These are phyloP conservation scores for Wakefieldia striispora DNA, from an alignment of 768 basidiomycete genomes.

Conservation along the genomic window DNA sequence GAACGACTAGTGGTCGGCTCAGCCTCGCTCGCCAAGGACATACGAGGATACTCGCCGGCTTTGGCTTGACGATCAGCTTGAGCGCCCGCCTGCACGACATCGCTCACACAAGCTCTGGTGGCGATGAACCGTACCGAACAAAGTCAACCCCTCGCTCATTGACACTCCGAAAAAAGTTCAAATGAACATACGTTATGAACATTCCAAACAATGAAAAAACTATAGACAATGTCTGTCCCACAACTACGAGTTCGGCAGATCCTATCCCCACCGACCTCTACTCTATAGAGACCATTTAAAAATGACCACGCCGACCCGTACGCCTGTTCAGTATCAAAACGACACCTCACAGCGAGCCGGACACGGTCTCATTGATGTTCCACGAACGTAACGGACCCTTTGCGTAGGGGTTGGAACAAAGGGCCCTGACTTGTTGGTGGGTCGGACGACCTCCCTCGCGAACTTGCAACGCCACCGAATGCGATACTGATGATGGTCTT, in stretches of 20 bases:
- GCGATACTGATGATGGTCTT: too few relatives aligned
- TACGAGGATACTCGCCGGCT: slow-evolving; percentile 22
- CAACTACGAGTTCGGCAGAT: slow-evolving; percentile 59
- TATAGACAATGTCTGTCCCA: slow-evolving; percentile 51
- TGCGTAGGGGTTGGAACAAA: slow-evolving; percentile 39
- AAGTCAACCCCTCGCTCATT: background rate
- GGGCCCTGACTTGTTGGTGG: slow-evolving; percentile 65
- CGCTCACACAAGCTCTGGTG: too few relatives aligned
- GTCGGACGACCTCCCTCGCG: background rate
- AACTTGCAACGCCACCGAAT: background rate
- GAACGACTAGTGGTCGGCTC: slow-evolving; percentile 18
- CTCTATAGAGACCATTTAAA: slow-evolving; percentile 54
- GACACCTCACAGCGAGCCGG: slow-evolving; percentile 46
- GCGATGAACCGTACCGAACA: too few relatives aligned
- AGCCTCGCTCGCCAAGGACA: background rate
- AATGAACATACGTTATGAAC: too few relatives aligned
- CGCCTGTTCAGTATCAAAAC: slow-evolving; percentile 55
- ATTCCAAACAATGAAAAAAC: slow-evolving; percentile 12
- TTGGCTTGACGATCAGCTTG: slow-evolving; percentile 28
- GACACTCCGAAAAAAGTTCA: too few relatives aligned
- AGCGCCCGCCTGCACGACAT: slow-evolving; percentile 16
- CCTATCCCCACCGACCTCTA: slow-evolving; percentile 44
- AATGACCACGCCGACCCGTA: slow-evolving; percentile 40
- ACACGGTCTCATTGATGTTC: slow-evolving; percentile 47
- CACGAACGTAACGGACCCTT: slow-evolving; percentile 74